phyloP scores from a whole-genome alignment of 2,329 filamentous ascomycete genomes.

The Paramyrothecium roridum region DNA sequence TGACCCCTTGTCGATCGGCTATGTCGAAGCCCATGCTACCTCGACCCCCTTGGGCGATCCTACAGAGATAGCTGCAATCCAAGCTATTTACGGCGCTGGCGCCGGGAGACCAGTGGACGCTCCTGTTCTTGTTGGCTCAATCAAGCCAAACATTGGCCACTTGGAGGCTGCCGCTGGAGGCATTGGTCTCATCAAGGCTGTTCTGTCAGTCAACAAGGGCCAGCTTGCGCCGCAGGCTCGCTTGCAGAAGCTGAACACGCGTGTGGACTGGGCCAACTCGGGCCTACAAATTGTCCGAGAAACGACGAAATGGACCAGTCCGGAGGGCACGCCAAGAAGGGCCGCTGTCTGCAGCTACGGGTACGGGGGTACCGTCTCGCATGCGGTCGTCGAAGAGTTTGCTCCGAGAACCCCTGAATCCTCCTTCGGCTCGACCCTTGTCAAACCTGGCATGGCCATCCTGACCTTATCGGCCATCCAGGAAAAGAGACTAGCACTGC shows the following conservation, averaged over 20 bases:
- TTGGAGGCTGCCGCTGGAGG: slow-evolving; percentile 1
- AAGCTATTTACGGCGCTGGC: not conserved
- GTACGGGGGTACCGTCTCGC: slow-evolving; percentile 7
- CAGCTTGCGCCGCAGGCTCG: not conserved
- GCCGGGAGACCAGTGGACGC: not conserved
- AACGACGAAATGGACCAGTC: not conserved
- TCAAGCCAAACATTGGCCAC: slow-evolving; percentile 5
- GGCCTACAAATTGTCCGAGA: slow-evolving; percentile 4
- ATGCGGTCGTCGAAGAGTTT: slow-evolving; percentile 4
- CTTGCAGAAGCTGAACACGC: slow-evolving; percentile 3
- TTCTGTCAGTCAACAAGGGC: slow-evolving; percentile 2
- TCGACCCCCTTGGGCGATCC: not conserved
- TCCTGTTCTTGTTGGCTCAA: slow-evolving; percentile 1
- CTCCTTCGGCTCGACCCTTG: not conserved
- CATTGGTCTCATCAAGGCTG: slow-evolving; percentile 3
- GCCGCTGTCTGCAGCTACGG: slow-evolving; percentile 6
- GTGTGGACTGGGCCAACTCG: slow-evolving; percentile 4
- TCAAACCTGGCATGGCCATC: not conserved
- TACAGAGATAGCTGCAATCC: slow-evolving; percentile 1
- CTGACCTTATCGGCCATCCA: not conserved
- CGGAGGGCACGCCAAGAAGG: not conserved
- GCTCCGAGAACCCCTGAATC: not conserved
- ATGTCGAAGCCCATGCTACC: not conserved
- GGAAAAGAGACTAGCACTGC: not conserved
- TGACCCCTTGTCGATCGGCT: not conserved